phyloP scores from a whole-genome alignment of 768 basidiomycete species.

The Dictyophora rubrovolvata region DNA sequence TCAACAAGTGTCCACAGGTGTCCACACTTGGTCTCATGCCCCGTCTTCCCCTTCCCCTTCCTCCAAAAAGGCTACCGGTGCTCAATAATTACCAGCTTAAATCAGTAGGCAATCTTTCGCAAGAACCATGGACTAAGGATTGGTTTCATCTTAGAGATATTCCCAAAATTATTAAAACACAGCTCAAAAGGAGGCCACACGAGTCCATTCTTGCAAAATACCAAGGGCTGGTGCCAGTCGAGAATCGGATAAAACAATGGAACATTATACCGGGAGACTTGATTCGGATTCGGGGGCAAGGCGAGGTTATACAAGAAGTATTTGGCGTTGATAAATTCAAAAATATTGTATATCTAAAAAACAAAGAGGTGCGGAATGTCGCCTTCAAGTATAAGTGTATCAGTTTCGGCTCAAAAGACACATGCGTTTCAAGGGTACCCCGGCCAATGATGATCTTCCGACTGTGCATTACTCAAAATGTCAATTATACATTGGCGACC shows the following conservation, averaged over 20 bases:
- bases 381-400: background rate
- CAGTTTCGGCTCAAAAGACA: background rate
- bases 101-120: background rate
- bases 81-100: background rate
- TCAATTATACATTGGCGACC: slow-evolving; percentile 66
- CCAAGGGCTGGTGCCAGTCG: slow-evolving; percentile 32
- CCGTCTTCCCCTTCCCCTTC: background rate
- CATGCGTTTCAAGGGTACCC: slow-evolving; percentile 14
- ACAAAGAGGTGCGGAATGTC: slow-evolving; percentile 30
- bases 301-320: slow-evolving; percentile 56
- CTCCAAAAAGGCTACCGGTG: background rate
- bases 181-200: background rate
- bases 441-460: slow-evolving; percentile 23
- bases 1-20: slow-evolving; percentile 5
- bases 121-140: slow-evolving; percentile 5
- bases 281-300: slow-evolving; percentile 60
- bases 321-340: slow-evolving; percentile 61
- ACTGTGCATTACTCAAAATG: slow-evolving; percentile 71
- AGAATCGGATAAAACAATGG: slow-evolving; percentile 76
- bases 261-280: slow-evolving; percentile 81
- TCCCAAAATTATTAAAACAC: background rate
- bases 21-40: background rate
- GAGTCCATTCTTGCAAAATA: background rate
- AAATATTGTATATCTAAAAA: slow-evolving; percentile 55
- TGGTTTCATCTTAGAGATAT: background rate